Base-by-base conservation (phyloP, 2,329 filamentous ascomycete species). In the Diaporthe citri region DNA sequence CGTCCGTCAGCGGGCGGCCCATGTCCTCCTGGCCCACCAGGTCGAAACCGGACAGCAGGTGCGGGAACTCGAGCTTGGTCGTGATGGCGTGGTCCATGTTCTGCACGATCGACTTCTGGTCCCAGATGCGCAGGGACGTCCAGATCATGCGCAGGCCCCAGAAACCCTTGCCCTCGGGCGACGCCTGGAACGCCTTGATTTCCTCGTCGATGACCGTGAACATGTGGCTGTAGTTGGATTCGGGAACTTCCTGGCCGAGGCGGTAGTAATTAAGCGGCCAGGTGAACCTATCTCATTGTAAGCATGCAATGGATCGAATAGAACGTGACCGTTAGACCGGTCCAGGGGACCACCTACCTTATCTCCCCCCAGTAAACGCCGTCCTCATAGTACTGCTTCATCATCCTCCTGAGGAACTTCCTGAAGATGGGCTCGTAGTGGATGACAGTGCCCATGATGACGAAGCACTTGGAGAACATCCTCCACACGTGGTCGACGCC, bases 381-480 rank as follows among this genome's bases (percentile, higher is more conserved):
- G 82, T 99, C 96, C 5, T 90, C 90, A n/a, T 92, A 87, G 31
- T 98, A 87, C 64, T 93, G 88, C 66, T 86, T 86, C 83, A 97
- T 90, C 79, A 98, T 88, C 31, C 90, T 89, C 39, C 89, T 91
- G 76, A 98, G 85, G 80, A 95, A 97, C 25, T 87, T 87, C 34
- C 95, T 91, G 84, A 94, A 96, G 77, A 98, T 94, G 20, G 96
- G 96, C 84, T 98, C 96, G 84, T 98, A 98, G 84, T 93, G 94
- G 66, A 98, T 88, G 70, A 98, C 90, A 22, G 91, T 93, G 55
- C 90, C 90, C 59, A 96, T 88, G 5, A 96, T 90, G 3, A 88
- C 84, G 83, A 98, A 98, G 76, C 93, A 93, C 59, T 89, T 90
- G 67, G 85, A 86, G 84, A 98, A 97, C 81, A 97, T 96, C 34